Evolutionary conservation across 2,329 filamentous ascomycete genomes (phyloP), one percentile per base, ranked within the genome.

Genomic region (Elsinoe necatrix): DNA sequence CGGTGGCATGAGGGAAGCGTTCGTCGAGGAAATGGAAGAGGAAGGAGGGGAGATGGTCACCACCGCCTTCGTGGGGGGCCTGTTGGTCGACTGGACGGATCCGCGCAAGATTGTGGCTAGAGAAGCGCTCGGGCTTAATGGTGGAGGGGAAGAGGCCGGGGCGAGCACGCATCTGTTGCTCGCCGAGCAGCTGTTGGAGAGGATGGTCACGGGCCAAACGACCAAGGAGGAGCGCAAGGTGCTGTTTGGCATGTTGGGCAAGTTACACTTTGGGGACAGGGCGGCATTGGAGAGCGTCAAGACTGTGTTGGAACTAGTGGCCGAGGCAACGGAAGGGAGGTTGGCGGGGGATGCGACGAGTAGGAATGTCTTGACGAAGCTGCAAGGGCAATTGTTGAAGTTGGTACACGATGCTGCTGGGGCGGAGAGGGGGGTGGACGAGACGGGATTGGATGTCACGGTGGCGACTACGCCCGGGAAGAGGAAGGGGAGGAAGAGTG

Each of bases 41-140:
- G 87, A 89, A 52, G 82, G 87, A 9, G 81, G 81, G 35, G 86
- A 87, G 58, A 90, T 95, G 83, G 87, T 92, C 7, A 67, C 65
- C 63, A 80, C 95, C 61, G 80, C 82, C 42, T 81, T 84, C 2
- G 87, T 95, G 58, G 89, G 88, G 0, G 83, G 87, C 2, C 92
- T 90, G 65, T 74, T 97, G 6, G 82, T 91, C 0, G 92, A 97
- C 68, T 97, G 92, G 93, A 97, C 92, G 0, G 92, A 97, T 69
- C 90, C 91, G 35, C 79, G 92, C 51, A 91, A 95, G 69, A 77
- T 83, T 5, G 73, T 83, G 9, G 41, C 37, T 2, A 2, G 23
- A 3, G 23, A 48, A 16, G 54, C 43, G 37, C 21, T 47, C 3
- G 54, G 54, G 7, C 9, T n/a, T n/a, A n/a, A n/a, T n/a, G n/a